Base-by-base conservation (phyloP, 768 basidiomycete species). In the Tulasnella sp. region DNA sequence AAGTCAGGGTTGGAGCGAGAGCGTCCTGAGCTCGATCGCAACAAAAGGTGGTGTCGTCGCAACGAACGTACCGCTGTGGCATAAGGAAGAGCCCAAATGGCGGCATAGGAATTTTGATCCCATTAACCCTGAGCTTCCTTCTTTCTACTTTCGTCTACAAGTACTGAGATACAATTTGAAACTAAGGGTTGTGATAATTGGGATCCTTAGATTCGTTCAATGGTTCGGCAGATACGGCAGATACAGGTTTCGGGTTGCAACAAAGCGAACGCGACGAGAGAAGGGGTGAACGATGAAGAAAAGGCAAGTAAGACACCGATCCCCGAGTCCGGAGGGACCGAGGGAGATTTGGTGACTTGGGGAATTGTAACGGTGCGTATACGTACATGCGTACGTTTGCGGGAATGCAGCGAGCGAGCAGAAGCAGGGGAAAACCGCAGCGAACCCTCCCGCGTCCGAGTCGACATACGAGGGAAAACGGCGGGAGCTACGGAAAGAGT, bases 371-470 rank as follows among this genome's bases (percentile, higher is more conserved):
- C 61, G 55, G 10, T 26, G 29, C 5, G 18, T 29, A 29, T 67
- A 67, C 61, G 61, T 51, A 67, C 61, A 15, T 15, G 15, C 61
- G 61, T 67, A 67, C 61, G 61, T 67, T 67, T 67, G 29, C 61
- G 61, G n/a, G 61, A 67, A 67, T 67, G 61, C 61, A 29, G 61
- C 61, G 61, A 67, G 61, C 61, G 61, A 67, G 61, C 26, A 51
- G 51, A 51, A 51, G 51, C 51, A 0, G 20, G 48, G 20, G 11
- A n/a, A 51, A 44, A 13, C 13, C 11, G 44, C 11, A 44, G 61
- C 61, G 61, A 67, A 32, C 5, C 61, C 61, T 67, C 61, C 61
- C 61, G 61, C 11, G 15, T 16, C 44, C 44, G 44, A 44, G 44
- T 35, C 61, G 61, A 29, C 15, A 6, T 32, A 2, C 29, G 29